phyloP scores from a whole-genome alignment of 192 early-diverging fungal species.

The Entomortierella parvispora region DNA sequence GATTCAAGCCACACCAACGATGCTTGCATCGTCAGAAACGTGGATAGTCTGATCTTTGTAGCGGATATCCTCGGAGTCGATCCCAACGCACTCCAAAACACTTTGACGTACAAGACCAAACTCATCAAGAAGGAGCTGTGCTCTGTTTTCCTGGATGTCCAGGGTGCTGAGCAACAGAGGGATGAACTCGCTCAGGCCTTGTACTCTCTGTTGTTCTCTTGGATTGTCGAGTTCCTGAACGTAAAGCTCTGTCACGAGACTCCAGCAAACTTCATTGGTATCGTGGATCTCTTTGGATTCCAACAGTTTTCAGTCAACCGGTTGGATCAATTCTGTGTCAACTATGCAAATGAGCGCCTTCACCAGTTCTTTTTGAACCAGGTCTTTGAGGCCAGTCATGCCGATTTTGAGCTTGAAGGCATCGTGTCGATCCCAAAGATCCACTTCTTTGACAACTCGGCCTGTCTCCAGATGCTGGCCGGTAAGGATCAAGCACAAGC shows the following conservation, averaged over 20 bases:
- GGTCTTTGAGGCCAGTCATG: constrained; percentile 74
- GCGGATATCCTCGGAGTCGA: constrained; percentile 87
- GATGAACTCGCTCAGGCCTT: constrained; percentile 79
- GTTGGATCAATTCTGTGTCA: constrained; percentile 78
- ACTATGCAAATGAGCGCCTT: constrained; percentile 91
- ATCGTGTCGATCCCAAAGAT: constrained; percentile 62
- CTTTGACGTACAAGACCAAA: constrained; percentile 85
- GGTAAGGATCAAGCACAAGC: constrained; percentile 38
- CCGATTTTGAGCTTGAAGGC: constrained; percentile 71
- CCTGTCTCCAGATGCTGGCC: constrained; percentile 76
- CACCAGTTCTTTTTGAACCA: constrained; percentile 78
- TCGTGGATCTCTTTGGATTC: constrained; percentile 90
- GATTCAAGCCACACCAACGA: constrained; percentile 73
- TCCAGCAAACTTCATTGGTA: constrained; percentile 78
- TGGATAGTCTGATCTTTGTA: constrained; percentile 77
- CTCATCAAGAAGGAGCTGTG: constrained; percentile 85
- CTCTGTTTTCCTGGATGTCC: constrained; percentile 81
- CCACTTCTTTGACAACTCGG: constrained; percentile 69
- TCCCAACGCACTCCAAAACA: constrained; percentile 73
- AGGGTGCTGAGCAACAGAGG: constrained; percentile 74
- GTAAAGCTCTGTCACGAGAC: constrained; percentile 79
- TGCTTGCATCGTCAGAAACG: constrained; percentile 81
- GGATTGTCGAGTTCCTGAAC: constrained; percentile 88
- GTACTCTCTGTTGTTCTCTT: constrained; percentile 87
- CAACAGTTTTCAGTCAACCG: constrained; percentile 60